Conservation (phyloP, 2,329 filamentous ascomycete genomes). For the Cladobotryum protrusum region DNA sequence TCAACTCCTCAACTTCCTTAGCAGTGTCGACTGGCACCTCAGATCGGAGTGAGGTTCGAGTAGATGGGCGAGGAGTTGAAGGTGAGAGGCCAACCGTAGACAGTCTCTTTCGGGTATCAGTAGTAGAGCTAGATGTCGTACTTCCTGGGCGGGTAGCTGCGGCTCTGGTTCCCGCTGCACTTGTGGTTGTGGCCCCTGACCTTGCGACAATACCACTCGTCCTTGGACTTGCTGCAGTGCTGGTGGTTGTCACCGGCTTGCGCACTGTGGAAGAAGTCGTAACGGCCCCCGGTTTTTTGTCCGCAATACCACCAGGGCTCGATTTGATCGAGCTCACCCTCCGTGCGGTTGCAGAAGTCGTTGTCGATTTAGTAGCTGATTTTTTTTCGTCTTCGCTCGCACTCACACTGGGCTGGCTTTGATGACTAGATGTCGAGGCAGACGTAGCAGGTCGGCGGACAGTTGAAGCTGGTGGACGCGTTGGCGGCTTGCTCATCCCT, state of each 20-base stretch:
- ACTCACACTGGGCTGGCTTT: constrained; percentile 42
- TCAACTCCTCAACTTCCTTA: constrained; percentile 56
- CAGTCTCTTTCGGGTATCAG: constrained; percentile 50
- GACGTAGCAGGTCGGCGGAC: constrained; percentile 27
- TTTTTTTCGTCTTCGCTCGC: constrained; percentile 47
- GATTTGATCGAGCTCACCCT: constrained; percentile 39
- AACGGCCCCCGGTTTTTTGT: constrained; percentile 30
- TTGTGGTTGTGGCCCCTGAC: constrained; percentile 22
- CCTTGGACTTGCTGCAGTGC: constrained; percentile 32
- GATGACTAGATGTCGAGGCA: constrained; percentile 36
- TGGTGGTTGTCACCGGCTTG: constrained; percentile 23
- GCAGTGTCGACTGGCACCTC: constrained; percentile 36
- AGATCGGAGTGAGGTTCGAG: constrained; percentile 33
- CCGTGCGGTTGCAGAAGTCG: constrained; percentile 30
- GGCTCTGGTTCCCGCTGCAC: constrained; percentile 30
- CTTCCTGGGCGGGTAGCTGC: constrained; percentile 15
- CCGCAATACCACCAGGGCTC: constrained; percentile 29
- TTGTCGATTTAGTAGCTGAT: constrained; percentile 24
- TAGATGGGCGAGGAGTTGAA: constrained; percentile 20
- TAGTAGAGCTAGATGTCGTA: not conserved
- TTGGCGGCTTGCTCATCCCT: constrained; percentile 42
- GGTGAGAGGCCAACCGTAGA: constrained; percentile 42
- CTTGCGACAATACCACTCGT: constrained; percentile 25
- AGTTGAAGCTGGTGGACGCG: constrained; percentile 37
- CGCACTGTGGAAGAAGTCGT: constrained; percentile 27